Conservation (phyloP, 495 filamentous ascomycete species). For the Zalerion maritima region DNA sequence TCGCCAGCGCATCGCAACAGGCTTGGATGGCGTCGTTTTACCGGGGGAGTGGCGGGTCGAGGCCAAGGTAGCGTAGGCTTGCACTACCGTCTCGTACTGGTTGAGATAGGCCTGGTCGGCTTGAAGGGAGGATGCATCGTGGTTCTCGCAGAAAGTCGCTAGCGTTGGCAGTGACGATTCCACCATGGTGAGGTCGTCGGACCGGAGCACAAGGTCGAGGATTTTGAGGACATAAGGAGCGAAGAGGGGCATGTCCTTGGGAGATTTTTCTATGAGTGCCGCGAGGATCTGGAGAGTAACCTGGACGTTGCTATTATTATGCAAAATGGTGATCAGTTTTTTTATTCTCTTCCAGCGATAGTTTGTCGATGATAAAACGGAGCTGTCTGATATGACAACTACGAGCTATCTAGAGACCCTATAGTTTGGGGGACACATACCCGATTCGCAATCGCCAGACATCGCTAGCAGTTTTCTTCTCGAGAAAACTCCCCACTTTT, state of each 20-base stretch:
- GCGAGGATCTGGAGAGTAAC: slow-evolving; percentile 80
- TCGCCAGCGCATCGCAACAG: slow-evolving; percentile 70
- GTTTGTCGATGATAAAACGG: no score
- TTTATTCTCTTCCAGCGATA: no score
- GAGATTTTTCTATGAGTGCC: slow-evolving; percentile 80
- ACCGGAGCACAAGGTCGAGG: slow-evolving; percentile 59
- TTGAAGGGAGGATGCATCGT: slow-evolving; percentile 61
- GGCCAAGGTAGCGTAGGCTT: slow-evolving; percentile 64
- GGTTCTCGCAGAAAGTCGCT: slow-evolving; percentile 65
- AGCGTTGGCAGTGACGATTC: slow-evolving; percentile 77
- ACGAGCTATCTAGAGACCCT: no score
- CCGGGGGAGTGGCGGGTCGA: slow-evolving; percentile 33
- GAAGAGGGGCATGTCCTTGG: slow-evolving; percentile 78
- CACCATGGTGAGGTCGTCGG: slow-evolving; percentile 73
- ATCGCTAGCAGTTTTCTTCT: slow-evolving; percentile 78
- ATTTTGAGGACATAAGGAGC: slow-evolving; percentile 66
- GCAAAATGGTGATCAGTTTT: no score
- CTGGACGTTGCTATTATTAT: slow-evolving; percentile 85
- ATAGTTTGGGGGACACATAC: slow-evolving; percentile 40
- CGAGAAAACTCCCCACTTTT: slow-evolving; percentile 81
- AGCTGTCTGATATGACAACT: no score
- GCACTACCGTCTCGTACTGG: slow-evolving; percentile 70
- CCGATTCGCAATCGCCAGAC: slow-evolving; percentile 68
- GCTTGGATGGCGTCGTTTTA: slow-evolving; percentile 44
- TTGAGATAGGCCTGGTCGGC: slow-evolving; percentile 68